Conservation (phyloP, 306 rosid genomes). For the Trifolium fragiferum region DNA sequence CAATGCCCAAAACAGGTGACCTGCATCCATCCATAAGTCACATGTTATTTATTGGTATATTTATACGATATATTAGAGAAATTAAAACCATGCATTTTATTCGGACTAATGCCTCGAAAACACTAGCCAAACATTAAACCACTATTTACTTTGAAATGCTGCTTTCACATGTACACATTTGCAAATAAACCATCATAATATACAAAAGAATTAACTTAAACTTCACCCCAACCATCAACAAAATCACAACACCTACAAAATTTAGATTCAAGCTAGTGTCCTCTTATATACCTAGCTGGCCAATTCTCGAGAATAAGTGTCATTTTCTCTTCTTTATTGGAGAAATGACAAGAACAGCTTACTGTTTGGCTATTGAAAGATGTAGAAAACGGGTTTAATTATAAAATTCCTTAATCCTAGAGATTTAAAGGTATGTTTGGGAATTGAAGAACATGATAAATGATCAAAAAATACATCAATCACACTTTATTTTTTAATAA, state of each 20-base stretch:
- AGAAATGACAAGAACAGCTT: too few relatives aligned
- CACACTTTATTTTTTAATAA: too few relatives aligned
- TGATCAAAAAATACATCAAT: too few relatives aligned
- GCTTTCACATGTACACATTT: not conserved
- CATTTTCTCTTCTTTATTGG: too few relatives aligned
- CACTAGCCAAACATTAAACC: too few relatives aligned
- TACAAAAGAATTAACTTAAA: too few relatives aligned
- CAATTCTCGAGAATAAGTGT: not conserved
- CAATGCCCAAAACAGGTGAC: constrained; percentile 7
- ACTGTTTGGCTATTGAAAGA: too few relatives aligned
- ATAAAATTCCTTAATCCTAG: too few relatives aligned
- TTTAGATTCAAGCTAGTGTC: not conserved
- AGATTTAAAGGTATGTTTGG: too few relatives aligned
- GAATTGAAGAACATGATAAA: too few relatives aligned
- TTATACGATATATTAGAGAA: not conserved
- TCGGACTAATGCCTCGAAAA: not conserved
- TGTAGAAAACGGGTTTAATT: too few relatives aligned
- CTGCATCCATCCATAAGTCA: constrained; percentile 17
- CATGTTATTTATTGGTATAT: not conserved
- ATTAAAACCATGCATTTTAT: too few relatives aligned
- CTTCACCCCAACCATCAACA: not conserved
- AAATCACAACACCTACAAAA: not conserved
- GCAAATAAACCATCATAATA: not conserved
- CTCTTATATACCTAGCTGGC: not conserved
- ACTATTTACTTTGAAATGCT: not conserved